phyloP scores from a whole-genome alignment of 768 basidiomycete species.

The Russula compacta region DNA sequence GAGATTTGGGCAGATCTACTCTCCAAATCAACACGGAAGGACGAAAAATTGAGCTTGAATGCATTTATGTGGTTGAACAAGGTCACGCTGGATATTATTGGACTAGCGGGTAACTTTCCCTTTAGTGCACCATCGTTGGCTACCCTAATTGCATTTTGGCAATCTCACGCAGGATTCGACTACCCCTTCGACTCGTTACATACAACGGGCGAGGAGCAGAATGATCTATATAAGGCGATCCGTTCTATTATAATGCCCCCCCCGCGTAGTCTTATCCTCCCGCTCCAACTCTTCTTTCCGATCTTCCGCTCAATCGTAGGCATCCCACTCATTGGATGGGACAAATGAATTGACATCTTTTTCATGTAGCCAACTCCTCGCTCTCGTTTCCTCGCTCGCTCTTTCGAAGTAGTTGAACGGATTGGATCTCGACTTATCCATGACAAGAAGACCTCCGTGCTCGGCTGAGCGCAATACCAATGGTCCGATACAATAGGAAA shows the following conservation, averaged over 20 bases:
- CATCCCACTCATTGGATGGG: not conserved
- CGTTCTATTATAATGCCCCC: conserved; percentile 24
- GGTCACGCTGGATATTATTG: conserved; percentile 23
- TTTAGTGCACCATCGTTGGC: not conserved
- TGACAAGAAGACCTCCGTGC: conserved; percentile 38
- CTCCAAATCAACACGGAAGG: conserved; percentile 6
- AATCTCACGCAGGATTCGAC: conserved; percentile 29
- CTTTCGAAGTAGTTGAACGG: conserved; percentile 36
- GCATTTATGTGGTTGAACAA: conserved; percentile 19
- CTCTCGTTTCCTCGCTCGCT: conserved; percentile 20
- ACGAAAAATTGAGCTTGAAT: conserved; percentile 13
- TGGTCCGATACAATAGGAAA: conserved; percentile 3
- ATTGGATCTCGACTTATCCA: conserved; percentile 42
- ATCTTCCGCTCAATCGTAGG: conserved; percentile 33
- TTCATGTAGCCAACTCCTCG: conserved; percentile 21
- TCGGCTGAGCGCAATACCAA: conserved; percentile 2
- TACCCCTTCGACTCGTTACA: conserved; percentile 30
- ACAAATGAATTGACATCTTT: not conserved
- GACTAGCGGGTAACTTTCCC: conserved; percentile 18
- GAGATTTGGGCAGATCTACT: conserved; percentile 24
- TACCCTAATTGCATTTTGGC: not conserved
- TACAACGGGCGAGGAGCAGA: conserved; percentile 17
- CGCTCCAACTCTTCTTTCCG: conserved; percentile 32
- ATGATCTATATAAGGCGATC: conserved; percentile 29
- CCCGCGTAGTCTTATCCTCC: conserved; percentile 21